Percentiles rank a stretch among this genome's conserved stretches.
Evolutionary conservation across 2,329 filamentous ascomycete genomes (phyloP).

Genomic region (Fusarium siculi): DNA sequence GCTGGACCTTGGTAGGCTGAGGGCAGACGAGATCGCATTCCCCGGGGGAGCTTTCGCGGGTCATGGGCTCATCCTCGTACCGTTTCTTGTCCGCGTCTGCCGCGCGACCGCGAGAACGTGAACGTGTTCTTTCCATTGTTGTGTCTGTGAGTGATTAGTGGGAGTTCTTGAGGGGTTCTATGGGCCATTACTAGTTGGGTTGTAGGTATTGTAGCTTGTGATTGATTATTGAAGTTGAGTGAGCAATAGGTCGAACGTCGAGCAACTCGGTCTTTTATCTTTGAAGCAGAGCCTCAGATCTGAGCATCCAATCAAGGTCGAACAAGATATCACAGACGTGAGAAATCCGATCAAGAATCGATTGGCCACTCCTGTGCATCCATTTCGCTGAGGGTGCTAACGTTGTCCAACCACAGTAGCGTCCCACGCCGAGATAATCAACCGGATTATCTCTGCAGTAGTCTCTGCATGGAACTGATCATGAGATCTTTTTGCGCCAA

Average conservation of each 20-base stretch:
- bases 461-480: neutral
- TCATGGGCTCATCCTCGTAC: fast-evolving
- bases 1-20: fast-evolving
- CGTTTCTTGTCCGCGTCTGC: neutral
- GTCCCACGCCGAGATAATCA: neutral
- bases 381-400: too few species aligned
- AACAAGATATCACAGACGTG: neutral
- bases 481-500: neutral
- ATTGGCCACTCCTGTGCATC: neutral
- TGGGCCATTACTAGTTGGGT: too few species aligned
- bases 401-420: neutral
- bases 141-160: neutral
- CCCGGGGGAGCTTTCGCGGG: neutral
- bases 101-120: neutral
- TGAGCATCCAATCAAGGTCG: neutral
- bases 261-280: neutral
- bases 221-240: neutral
- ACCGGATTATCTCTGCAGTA: neutral
- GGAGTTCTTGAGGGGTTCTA: fast-evolving
- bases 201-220: too few species aligned
- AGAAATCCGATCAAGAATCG: fast-evolving
- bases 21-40: neutral
- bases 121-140: neutral
- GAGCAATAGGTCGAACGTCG: neutral
- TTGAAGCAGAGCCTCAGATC: neutral